Evolutionary conservation across 1,139 yeast species (phyloP).

Genomic region (Yamadazyma atmosphaerica): DNA sequence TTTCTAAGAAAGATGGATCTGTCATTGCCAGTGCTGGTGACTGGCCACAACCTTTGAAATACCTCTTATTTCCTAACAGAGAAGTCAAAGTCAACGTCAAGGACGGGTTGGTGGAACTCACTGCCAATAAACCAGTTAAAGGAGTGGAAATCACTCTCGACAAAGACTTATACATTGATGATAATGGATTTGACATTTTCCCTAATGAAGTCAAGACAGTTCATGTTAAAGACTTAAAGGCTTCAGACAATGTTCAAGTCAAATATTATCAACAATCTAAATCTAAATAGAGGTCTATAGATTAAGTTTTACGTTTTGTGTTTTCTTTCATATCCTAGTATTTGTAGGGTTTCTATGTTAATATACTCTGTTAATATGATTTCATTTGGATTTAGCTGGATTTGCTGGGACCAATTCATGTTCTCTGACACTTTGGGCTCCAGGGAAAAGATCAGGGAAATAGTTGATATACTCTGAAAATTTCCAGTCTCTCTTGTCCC

Average conservation of each 20-base stretch:
- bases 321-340: no score
- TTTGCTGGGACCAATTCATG: not conserved
- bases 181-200: slow-evolving; percentile 44
- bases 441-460: slow-evolving; percentile 41
- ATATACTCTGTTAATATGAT: no score
- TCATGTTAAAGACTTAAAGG: slow-evolving; percentile 12
- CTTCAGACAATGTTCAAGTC: slow-evolving; percentile 5
- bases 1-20: slow-evolving; percentile 8
- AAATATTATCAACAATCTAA: slow-evolving; percentile 6
- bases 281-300: no score
- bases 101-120: slow-evolving; percentile 12
- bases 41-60: slow-evolving; percentile 56
- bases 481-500: slow-evolving; percentile 44
- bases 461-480: slow-evolving; percentile 30
- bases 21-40: slow-evolving; percentile 32
- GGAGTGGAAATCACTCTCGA: slow-evolving; percentile 28
- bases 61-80: slow-evolving; percentile 24
- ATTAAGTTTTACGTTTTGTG: no score
- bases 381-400: not conserved
- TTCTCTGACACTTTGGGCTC: slow-evolving; percentile 18
- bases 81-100: slow-evolving; percentile 11
- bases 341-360: no score
- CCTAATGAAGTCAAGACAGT: slow-evolving; percentile 27
- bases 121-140: slow-evolving; percentile 36
- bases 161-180: slow-evolving; percentile 20